Conservation (phyloP, 768 basidiomycete species). For the Tricholoma flavovirens region DNA sequence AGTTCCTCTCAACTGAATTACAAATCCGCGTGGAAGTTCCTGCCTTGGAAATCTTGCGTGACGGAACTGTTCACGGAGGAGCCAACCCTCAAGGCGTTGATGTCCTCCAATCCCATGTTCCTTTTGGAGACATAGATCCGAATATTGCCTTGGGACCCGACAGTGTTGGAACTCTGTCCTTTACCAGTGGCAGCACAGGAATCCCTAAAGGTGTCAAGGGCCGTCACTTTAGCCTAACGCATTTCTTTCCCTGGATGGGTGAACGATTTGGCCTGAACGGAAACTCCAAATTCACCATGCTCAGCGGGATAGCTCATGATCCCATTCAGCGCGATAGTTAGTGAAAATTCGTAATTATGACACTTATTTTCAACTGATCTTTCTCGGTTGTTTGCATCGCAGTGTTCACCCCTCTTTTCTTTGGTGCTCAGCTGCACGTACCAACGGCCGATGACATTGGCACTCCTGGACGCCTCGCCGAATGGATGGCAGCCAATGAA, state of each 20-base stretch:
- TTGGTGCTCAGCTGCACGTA: conserved; percentile 92
- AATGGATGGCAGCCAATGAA: conserved; percentile 93
- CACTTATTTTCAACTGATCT: background rate
- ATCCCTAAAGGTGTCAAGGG: conserved; percentile 98
- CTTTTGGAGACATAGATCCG: conserved; percentile 66
- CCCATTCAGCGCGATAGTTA: conserved; percentile 97
- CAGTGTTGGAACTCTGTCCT: conserved; percentile 88
- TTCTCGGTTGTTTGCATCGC: background rate
- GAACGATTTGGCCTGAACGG: conserved; percentile 71
- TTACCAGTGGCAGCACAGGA: conserved; percentile 96
- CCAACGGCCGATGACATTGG: conserved; percentile 97
- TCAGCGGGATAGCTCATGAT: conserved; percentile 98
- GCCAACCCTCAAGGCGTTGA: conserved; percentile 38
- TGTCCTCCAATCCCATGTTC: conserved; percentile 49
- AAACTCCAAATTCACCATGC: conserved; percentile 90
- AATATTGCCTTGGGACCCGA: conserved; percentile 90
- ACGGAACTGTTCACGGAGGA: conserved; percentile 67
- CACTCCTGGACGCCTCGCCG: conserved; percentile 91
- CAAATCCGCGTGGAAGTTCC: conserved; percentile 89
- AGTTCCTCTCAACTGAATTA: conserved; percentile 73
- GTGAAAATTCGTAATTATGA: conserved; percentile 25
- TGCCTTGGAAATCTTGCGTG: conserved; percentile 67
- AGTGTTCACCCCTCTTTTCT: conserved; percentile 99
- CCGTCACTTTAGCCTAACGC: conserved; percentile 91
- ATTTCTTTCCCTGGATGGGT: conserved; percentile 99